A percentile compares a stretch with the other conserved stretches of the same genome.
phyloP scores from a whole-genome alignment of 176 grass and related monocot species.

The Oryza meyeriana region DNA sequence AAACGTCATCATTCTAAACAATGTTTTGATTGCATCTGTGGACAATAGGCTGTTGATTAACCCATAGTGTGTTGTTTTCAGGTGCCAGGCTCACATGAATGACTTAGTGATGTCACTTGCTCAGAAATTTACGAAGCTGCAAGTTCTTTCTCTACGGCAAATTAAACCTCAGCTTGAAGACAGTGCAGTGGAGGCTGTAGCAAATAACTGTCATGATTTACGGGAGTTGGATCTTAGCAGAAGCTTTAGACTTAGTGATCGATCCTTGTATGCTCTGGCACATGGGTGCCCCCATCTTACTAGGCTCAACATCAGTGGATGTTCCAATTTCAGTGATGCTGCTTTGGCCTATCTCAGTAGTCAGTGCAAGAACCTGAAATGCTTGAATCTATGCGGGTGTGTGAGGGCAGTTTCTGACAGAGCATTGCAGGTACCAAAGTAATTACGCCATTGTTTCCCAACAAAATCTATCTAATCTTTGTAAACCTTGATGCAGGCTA shows the following conservation, averaged over 20 bases:
- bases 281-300: conserved; percentile 60
- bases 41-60: not conserved
- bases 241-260: conserved; percentile 71
- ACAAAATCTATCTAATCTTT: not conserved
- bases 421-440: conserved; percentile 62
- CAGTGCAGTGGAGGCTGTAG: conserved; percentile 61
- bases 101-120: conserved; percentile 58
- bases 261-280: conserved; percentile 64
- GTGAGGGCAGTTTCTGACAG: conserved; percentile 59
- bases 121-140: conserved; percentile 70
- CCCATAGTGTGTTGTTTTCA: conserved; percentile 28
- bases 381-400: conserved; percentile 81
- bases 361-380: conserved; percentile 56
- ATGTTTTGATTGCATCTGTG: not conserved
- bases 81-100: conserved; percentile 84
- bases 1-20: conserved; percentile 4
- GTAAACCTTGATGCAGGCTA: conserved; percentile 43
- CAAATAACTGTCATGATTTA: conserved; percentile 65
- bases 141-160: conserved; percentile 67
- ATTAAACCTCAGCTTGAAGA: conserved; percentile 85
- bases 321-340: conserved; percentile 65
- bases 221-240: conserved; percentile 75
- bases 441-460: not conserved
- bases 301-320: conserved; percentile 85
- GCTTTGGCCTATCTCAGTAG: conserved; percentile 56